Evolutionary conservation across 495 filamentous ascomycete genomes (phyloP).

Genomic region (Penicillium samsonianum): DNA sequence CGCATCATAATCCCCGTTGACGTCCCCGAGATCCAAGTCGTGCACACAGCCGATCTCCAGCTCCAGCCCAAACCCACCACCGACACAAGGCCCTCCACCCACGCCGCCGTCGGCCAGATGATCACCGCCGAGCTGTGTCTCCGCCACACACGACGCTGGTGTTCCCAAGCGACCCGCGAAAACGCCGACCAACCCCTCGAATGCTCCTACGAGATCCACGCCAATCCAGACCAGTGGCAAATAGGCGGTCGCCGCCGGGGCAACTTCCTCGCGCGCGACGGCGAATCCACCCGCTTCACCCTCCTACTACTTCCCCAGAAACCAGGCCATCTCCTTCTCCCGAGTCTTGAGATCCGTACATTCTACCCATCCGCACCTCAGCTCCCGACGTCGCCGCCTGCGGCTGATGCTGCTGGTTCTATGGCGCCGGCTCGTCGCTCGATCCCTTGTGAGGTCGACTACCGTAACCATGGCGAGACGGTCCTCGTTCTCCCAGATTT

Average conservation of each 20-base stretch:
- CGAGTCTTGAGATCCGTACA: conserved; percentile 73
- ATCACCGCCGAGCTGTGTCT: conserved; percentile 71
- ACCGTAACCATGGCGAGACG: conserved; percentile 71
- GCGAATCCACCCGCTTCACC: conserved; percentile 51
- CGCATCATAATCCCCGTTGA: conserved; percentile 66
- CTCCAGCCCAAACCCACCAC: conserved; percentile 40
- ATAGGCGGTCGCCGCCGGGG: conserved; percentile 77
- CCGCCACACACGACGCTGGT: conserved; percentile 79
- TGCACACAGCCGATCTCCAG: conserved; percentile 78
- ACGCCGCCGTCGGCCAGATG: conserved; percentile 65
- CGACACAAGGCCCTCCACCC: conserved; percentile 26
- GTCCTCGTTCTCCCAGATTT: conserved; percentile 76
- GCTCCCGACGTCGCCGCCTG: conserved; percentile 20
- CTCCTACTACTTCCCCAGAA: conserved; percentile 78
- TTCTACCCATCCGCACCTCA: conserved; percentile 37
- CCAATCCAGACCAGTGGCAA: conserved; percentile 76
- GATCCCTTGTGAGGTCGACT: conserved; percentile 75
- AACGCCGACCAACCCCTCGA: conserved; percentile 57
- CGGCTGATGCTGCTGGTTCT: conserved; percentile 19
- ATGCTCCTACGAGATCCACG: conserved; percentile 82
- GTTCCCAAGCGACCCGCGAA: conserved; percentile 45
- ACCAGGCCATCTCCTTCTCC: conserved; percentile 73
- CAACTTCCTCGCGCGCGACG: conserved; percentile 66
- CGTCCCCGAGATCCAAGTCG: conserved; percentile 79
- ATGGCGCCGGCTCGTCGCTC: conserved; percentile 29